These are phyloP conservation scores for Coemansia sp. DNA, from an alignment of 192 early-diverging fungal genomes.

Conservation along the genomic window DNA sequence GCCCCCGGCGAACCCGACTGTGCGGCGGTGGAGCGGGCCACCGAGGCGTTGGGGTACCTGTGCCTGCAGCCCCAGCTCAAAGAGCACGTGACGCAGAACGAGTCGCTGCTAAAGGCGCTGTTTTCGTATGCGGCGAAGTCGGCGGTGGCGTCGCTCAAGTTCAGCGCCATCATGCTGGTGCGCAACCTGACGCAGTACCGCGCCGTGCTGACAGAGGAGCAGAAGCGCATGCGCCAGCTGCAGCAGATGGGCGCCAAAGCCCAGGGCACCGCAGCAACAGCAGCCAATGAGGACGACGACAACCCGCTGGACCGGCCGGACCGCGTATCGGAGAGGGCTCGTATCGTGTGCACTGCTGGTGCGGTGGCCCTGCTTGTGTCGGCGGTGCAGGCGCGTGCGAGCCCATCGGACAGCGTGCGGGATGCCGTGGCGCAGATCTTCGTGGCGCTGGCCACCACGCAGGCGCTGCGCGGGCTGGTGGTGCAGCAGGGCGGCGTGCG, in stretches of 20 bases:
- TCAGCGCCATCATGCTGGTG: conserved; percentile 73
- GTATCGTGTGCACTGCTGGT: conserved; percentile 58
- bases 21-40: conserved; percentile 54
- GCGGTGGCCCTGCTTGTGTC: conserved; percentile 21
- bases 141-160: conserved; percentile 61
- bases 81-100: conserved; percentile 64
- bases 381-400: conserved; percentile 48
- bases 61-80: conserved; percentile 69
- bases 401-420: conserved; percentile 59
- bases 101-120: conserved; percentile 58
- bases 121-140: conserved; percentile 52
- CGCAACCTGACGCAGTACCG: conserved; percentile 73
- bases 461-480: conserved; percentile 66
- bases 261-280: conserved; percentile 18
- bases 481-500: conserved; percentile 83
- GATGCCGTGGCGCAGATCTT: conserved; percentile 66
- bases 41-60: conserved; percentile 85
- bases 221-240: conserved; percentile 78
- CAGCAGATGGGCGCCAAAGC: conserved; percentile 60
- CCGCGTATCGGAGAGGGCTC: conserved; percentile 51
- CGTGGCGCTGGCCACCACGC: conserved; percentile 70
- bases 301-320: conserved; percentile 8
- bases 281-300: conserved; percentile 9
- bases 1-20: conserved; percentile 22
- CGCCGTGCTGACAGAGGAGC: conserved; percentile 70